A percentile compares a stretch with the other conserved stretches of the same genome.
Conservation (phyloP, 306 rosid genomes). For the Bauhinia variegata region DNA sequence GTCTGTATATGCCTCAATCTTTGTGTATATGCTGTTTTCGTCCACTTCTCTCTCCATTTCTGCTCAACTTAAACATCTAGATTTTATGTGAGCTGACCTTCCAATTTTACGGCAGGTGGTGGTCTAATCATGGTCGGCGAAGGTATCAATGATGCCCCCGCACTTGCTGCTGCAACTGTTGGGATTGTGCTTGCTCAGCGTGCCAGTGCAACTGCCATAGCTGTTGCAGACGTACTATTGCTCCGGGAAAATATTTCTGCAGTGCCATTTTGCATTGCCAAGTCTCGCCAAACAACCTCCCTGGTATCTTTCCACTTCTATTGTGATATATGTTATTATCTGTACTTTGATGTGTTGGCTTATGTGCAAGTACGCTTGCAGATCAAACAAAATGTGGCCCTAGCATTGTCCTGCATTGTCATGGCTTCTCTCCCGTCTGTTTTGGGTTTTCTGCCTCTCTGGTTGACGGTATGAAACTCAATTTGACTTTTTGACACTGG, state of each 20-base stretch:
- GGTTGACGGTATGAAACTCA: slow-evolving; percentile 81
- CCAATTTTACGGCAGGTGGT: slow-evolving; percentile 60
- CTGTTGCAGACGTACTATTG: slow-evolving; percentile 89
- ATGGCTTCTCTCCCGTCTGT: slow-evolving; percentile 93
- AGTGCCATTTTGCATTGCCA: slow-evolving; percentile 92
- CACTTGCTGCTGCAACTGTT: slow-evolving; percentile 96
- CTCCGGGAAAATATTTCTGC: slow-evolving; percentile 83
- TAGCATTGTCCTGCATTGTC: slow-evolving; percentile 76
- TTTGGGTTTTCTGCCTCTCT: slow-evolving; percentile 89
- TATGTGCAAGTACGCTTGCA: slow-evolving; percentile 46
- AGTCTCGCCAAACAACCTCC: slow-evolving; percentile 94
- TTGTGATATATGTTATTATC: neutral
- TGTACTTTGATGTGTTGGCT: slow-evolving; percentile 27
- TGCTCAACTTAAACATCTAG: neutral
- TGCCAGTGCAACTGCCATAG: slow-evolving; percentile 96
- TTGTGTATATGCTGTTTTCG: neutral
- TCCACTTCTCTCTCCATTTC: neutral
- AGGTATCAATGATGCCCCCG: slow-evolving; percentile 98
- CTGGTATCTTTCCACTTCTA: slow-evolving; percentile 53
- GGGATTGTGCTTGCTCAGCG: slow-evolving; percentile 97
- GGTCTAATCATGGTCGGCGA: slow-evolving; percentile 98
- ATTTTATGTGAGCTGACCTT: neutral
- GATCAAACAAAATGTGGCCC: slow-evolving; percentile 93
- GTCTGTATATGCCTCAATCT: neutral
- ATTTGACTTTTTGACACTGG: slow-evolving; percentile 27